Evolutionary conservation across 139 green algal genomes (phyloP).

Genomic region (Chlamydomonas schloesseri): DNA sequence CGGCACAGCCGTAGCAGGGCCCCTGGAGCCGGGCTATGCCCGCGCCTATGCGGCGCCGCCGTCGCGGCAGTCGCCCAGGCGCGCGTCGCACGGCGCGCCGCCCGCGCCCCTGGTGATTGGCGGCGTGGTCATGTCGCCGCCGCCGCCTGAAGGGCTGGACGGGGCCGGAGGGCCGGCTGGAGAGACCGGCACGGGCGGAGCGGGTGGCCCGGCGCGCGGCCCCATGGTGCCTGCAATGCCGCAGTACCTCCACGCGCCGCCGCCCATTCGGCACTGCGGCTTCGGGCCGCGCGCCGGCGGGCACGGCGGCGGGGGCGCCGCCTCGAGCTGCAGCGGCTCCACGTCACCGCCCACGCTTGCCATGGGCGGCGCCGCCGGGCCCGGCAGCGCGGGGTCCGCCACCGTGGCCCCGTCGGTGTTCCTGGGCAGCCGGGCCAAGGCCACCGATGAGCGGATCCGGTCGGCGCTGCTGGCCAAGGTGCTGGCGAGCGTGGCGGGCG

Average conservation of each 20-base stretch:
- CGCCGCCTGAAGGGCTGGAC: neutral
- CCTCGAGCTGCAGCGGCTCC: no score
- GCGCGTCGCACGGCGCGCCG: no score
- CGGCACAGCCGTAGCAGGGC: neutral
- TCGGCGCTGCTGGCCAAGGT: neutral
- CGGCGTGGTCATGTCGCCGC: neutral
- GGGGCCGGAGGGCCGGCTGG: neutral
- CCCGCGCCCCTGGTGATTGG: neutral
- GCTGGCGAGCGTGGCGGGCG: neutral
- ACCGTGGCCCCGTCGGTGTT: neutral
- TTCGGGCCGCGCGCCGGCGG: neutral
- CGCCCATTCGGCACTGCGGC: conserved; percentile 12
- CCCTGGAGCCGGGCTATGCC: neutral
- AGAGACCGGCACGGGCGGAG: neutral
- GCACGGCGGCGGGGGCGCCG: no score
- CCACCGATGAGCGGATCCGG: neutral
- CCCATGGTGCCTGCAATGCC: neutral
- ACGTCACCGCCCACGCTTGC: no score
- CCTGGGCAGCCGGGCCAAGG: neutral
- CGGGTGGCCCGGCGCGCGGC: neutral
- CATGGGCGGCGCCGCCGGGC: neutral
- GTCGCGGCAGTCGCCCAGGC: neutral
- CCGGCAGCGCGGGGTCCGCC: neutral
- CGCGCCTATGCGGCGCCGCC: neutral
- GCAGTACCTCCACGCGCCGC: neutral